Conservation (phyloP, 805 yeast genomes). For the Myxozyma neotropica region DNA sequence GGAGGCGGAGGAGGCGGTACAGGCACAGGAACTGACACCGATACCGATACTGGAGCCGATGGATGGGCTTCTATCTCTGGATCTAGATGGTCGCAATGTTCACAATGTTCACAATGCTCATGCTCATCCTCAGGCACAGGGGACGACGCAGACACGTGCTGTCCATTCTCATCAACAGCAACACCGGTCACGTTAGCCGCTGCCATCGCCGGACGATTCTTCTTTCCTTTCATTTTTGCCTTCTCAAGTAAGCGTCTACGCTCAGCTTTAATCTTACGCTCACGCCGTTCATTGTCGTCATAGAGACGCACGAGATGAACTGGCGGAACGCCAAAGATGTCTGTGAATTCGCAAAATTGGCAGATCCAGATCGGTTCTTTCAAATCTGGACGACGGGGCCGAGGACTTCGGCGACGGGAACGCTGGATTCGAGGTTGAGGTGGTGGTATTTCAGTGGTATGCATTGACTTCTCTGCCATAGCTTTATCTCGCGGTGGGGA, state of each 20-base stretch:
- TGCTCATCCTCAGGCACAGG: background rate
- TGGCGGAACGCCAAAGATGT: constrained; percentile 34
- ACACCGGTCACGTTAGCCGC: background rate
- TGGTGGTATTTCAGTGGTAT: background rate
- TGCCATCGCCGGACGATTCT: constrained; percentile 11
- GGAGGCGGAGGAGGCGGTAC: background rate
- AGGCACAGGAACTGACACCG: background rate
- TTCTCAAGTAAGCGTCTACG: constrained; percentile 32
- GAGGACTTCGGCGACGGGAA: background rate
- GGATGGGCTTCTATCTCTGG: too few species aligned
- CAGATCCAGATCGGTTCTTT: constrained; percentile 35
- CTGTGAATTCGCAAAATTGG: constrained; percentile 36
- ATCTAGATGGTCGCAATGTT: too few species aligned
- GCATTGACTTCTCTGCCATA: background rate
- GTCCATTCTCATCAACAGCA: background rate
- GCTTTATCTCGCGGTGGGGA: too few species aligned
- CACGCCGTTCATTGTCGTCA: constrained; percentile 31
- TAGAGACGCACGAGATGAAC: constrained; percentile 25
- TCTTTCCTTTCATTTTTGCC: constrained; percentile 33
- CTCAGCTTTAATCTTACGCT: constrained; percentile 26
- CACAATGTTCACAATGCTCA: too few species aligned
- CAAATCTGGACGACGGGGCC: constrained; percentile 24
- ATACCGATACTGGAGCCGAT: too few species aligned
- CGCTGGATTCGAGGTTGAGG: background rate
- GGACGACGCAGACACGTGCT: too few species aligned